These are phyloP conservation scores for Solanum pinnatisectum DNA, from an alignment of 257 asterid species.

Conservation along the genomic window DNA sequence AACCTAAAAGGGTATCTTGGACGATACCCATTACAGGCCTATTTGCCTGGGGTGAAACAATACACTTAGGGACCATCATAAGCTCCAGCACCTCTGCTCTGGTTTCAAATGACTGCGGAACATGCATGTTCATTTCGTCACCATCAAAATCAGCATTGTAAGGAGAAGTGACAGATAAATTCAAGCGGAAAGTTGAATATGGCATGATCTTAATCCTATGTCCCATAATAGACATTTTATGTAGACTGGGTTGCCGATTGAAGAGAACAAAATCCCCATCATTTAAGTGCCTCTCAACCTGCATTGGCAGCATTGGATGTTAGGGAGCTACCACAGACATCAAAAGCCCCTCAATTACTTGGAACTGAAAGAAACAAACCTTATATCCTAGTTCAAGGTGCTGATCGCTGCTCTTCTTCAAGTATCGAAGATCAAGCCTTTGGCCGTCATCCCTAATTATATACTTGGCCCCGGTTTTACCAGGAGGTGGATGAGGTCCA, in stretches of 20 bases:
- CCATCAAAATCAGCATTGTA: conserved; percentile 99
- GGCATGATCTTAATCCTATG: conserved; percentile 99
- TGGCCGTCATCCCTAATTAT: conserved; percentile 98
- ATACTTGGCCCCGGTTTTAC: conserved; percentile 98
- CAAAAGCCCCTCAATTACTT: not conserved
- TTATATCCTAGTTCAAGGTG: conserved; percentile 96
- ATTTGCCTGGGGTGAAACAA: conserved; percentile 94
- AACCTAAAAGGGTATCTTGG: conserved; percentile 94
- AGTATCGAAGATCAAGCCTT: conserved; percentile 96
- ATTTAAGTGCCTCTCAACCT: conserved; percentile 98
- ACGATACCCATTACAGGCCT: conserved; percentile 99
- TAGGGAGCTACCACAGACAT: not conserved
- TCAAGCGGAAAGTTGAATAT: conserved; percentile 91
- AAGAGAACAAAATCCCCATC: conserved; percentile 97
- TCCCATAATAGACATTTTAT: conserved; percentile 99
- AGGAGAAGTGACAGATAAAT: conserved; percentile 95
- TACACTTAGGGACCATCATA: conserved; percentile 98
- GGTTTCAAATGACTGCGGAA: conserved; percentile 99
- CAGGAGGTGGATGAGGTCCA: conserved; percentile 99
- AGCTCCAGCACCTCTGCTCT: conserved; percentile 96
- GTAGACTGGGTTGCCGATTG: conserved; percentile 98
- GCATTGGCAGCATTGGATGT: conserved; percentile 16
- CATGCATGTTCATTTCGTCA: conserved; percentile 99
- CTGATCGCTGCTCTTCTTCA: conserved; percentile 95
- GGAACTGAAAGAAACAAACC: conserved; percentile 21